These are phyloP conservation scores for Exophiala aquamarina DNA, from an alignment of 2,329 filamentous ascomycete species.

Conservation along the genomic window DNA sequence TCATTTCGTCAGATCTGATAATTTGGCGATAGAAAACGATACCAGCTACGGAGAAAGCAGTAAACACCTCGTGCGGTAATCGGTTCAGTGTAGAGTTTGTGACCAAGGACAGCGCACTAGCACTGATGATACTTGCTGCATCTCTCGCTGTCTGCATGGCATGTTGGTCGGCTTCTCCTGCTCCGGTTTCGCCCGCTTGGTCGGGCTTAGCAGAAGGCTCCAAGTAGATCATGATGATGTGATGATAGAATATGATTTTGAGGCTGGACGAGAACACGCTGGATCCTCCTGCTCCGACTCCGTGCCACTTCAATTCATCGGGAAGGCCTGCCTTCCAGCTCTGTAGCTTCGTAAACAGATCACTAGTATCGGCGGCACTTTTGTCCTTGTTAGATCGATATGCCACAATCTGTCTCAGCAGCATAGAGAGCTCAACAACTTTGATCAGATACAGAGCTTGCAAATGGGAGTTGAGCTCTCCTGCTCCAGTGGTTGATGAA, in stretches of 20 bases:
- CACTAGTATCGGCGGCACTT: too few relatives aligned
- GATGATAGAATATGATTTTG: too few relatives aligned
- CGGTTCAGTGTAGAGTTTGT: slow-evolving; percentile 13
- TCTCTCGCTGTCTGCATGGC: slow-evolving; percentile 15
- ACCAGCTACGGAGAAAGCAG: slow-evolving; percentile 17
- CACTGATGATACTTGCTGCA: slow-evolving; percentile 6
- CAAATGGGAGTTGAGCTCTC: too few relatives aligned
- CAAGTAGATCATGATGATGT: slow-evolving; percentile 7
- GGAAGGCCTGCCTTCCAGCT: too few relatives aligned
- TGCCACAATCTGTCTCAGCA: too few relatives aligned
- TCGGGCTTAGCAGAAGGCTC: slow-evolving; percentile 6
- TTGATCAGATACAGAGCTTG: too few relatives aligned
- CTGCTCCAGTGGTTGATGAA: neutral
- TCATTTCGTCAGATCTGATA: neutral
- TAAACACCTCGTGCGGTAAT: slow-evolving; percentile 17
- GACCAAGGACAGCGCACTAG: too few relatives aligned
- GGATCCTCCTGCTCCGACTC: neutral
- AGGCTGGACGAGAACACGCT: slow-evolving; percentile 3
- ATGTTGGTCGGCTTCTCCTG: slow-evolving; percentile 7
- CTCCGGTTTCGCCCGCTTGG: too few relatives aligned
- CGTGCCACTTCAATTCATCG: too few relatives aligned
- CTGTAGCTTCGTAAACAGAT: too few relatives aligned
- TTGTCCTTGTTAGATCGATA: too few relatives aligned
- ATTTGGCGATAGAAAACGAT: slow-evolving; percentile 17
- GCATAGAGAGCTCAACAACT: too few relatives aligned